A percentile compares a stretch with the other conserved stretches of the same genome.
Evolutionary conservation across 2,329 filamentous ascomycete species (phyloP).

Genomic region (Helotiales sp.): DNA sequence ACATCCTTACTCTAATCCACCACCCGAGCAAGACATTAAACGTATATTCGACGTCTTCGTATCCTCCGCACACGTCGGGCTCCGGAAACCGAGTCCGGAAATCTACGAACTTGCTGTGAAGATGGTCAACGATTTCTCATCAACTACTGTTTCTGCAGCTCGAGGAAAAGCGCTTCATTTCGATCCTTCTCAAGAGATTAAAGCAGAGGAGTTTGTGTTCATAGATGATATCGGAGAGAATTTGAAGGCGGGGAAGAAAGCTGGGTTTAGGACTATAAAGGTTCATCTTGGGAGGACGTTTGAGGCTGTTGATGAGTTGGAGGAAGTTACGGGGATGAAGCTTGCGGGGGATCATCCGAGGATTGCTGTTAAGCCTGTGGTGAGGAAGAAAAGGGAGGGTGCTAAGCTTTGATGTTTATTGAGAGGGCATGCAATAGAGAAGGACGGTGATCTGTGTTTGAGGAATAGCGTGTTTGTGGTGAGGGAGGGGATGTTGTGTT

Average conservation of each 20-base stretch:
- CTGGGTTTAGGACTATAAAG: constrained; percentile 82
- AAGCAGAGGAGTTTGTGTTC: constrained; percentile 73
- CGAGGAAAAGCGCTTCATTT: constrained; percentile 45
- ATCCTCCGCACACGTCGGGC: constrained; percentile 42
- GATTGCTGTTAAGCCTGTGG: constrained; percentile 22
- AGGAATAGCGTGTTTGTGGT: no score
- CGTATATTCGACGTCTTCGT: constrained; percentile 83
- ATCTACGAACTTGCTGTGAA: constrained; percentile 77
- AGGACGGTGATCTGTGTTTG: not conserved
- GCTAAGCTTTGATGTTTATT: not conserved
- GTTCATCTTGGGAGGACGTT: constrained; percentile 76
- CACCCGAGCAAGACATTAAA: constrained; percentile 57
- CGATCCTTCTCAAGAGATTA: constrained; percentile 53
- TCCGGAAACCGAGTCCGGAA: constrained; percentile 81
- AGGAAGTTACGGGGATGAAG: constrained; percentile 68
- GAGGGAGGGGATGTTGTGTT: no score
- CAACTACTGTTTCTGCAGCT: constrained; percentile 43
- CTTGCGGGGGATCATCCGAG: constrained; percentile 41
- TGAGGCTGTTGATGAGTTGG: constrained; percentile 80
- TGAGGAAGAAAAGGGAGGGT: constrained; percentile 5
- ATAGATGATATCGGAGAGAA: constrained; percentile 90
- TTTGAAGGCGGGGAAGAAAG: constrained; percentile 71
- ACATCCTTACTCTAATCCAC: constrained; percentile 63
- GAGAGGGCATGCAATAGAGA: not conserved
- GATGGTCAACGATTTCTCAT: constrained; percentile 63